Evolutionary conservation across 805 yeast genomes (phyloP).

Genomic region (Kodamaea sagamina): DNA sequence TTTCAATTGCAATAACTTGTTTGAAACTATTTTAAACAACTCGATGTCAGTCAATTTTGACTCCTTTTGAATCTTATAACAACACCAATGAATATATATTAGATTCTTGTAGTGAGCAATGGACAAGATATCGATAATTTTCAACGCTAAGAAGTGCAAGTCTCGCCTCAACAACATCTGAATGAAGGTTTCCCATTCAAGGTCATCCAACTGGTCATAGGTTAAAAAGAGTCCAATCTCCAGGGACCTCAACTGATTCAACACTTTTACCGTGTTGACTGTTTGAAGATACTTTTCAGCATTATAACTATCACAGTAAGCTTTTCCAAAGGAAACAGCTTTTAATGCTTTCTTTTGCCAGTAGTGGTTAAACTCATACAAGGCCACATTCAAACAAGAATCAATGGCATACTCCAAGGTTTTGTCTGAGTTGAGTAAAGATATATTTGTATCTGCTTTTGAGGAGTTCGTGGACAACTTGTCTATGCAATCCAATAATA

Average conservation of each 20-base stretch:
- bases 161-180: conserved; percentile 59
- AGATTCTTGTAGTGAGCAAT: conserved; percentile 37
- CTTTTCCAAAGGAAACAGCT: conserved; percentile 87
- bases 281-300: conserved; percentile 64
- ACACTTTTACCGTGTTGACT: conserved; percentile 60
- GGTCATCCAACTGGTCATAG: conserved; percentile 46
- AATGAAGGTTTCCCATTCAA: conserved; percentile 60
- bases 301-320: conserved; percentile 51
- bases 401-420: conserved; percentile 60
- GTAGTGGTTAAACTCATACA: conserved; percentile 71
- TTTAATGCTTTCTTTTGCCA: conserved; percentile 79
- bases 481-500: conserved; percentile 72
- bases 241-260: conserved; percentile 66
- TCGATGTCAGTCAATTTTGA: conserved; percentile 58
- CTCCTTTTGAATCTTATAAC: conserved; percentile 60
- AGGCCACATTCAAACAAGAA: conserved; percentile 71
- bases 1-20: conserved; percentile 37
- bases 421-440: conserved; percentile 47
- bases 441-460: conserved; percentile 76
- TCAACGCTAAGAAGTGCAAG: conserved; percentile 61
- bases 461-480: conserved; percentile 68
- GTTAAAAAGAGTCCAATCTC: conserved; percentile 74
- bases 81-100: conserved; percentile 81
- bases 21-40: conserved; percentile 51
- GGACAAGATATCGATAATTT: conserved; percentile 54